Evolutionary conservation across 768 basidiomycete species (phyloP), one percentile per base, ranked within the genome.

Genomic region (Auricularia sp.): DNA sequence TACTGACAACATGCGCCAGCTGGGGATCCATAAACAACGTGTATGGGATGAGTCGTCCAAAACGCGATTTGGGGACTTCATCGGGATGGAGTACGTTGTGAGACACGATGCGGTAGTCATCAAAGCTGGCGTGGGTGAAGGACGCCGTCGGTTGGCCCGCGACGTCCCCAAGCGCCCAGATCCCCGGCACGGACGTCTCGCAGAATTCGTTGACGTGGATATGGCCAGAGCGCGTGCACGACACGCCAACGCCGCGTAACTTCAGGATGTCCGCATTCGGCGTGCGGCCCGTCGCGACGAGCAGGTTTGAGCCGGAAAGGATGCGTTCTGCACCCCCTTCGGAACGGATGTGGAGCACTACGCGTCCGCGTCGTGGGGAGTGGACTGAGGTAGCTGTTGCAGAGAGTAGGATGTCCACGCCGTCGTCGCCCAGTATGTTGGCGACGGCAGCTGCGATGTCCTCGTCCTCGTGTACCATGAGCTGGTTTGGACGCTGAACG

Each of bases 11-110:
- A 56, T 68, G 67, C n/a, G 33, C 67, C 3, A 68, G 63, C 51
- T 68, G 67, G 3, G 67, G 67, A 42, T 68, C 67, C 33, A 62
- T 68, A 63, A 67, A 68, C 29, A 63, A 54, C 10, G 63, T 62
- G 37, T 68, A 68, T 4, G 67, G 66, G n/a, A 65, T 51, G 36
- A 68, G 21, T 18, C 67, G 67, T 35, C 63, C 62, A 8, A 8
- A 66, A 18, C 33, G 66, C 13, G 62, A 67, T 64, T 16, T 51
- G 21, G 33, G 66, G 44, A 42, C 61, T 64, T 10, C 66, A 65
- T 37, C 47, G 5, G 47, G 47, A 16, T 51, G 6, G 7, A 51
- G 47, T 5, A 51, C 47, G 47, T 51, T 51, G 47, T 51, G 47
- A 6, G 47, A 16, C 6, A 51, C 47, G 16, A 51, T 18, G 6